Base-by-base conservation (phyloP, 1,284 basidiomycete species). In the Kwoniella shivajii region DNA sequence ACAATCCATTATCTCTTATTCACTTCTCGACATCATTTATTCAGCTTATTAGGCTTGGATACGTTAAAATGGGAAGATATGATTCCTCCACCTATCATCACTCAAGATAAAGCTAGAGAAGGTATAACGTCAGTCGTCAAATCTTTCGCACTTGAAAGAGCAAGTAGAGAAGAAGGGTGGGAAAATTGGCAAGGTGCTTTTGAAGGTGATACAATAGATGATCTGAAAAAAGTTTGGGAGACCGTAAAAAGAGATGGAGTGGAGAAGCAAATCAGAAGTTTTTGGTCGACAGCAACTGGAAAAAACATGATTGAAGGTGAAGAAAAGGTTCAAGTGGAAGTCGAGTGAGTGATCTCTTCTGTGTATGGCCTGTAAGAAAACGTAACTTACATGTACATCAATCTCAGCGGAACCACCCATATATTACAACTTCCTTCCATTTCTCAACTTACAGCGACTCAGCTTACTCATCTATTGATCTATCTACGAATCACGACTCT, bases 1-100 rank as follows among this genome's bases (percentile, higher is more conserved):
- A 63, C 66, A 2, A 59, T 73, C 0, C 75, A 77, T 54, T 77
- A 72, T 56, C 64, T 74, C 33, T 62, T 73, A 26, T 77, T 77
- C 61, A 56, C 62, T 0, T 58, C 69, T 9, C 67, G 75, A 20
- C 65, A 72, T 51, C 73, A 77, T 43, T 65, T 77, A 11, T 69
- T 66, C 54, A 26, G 38, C 4, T 55, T 75, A 0, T 54, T 75
- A 18, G 60, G 54, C 6, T 33, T 51, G 6, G 34, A 49, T 0
- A 57, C 64, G 0, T 55, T 77, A 6, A 37, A 26, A 36, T 77
- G 75, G 75, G 55, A 68, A 14, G 66, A 71, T 13, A 65, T 50
- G 24, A 43, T 66, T 11, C 75, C 75, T 0, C 50, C 60, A 2
- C 73, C 75, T 4, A 47, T 63, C 0, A 57, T 74, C 13, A n/a